Percentiles rank a stretch among this genome's conserved stretches.
Evolutionary conservation across 108 stramenopile species (phyloP).

Genomic region (Bacterosira constricta): DNA sequence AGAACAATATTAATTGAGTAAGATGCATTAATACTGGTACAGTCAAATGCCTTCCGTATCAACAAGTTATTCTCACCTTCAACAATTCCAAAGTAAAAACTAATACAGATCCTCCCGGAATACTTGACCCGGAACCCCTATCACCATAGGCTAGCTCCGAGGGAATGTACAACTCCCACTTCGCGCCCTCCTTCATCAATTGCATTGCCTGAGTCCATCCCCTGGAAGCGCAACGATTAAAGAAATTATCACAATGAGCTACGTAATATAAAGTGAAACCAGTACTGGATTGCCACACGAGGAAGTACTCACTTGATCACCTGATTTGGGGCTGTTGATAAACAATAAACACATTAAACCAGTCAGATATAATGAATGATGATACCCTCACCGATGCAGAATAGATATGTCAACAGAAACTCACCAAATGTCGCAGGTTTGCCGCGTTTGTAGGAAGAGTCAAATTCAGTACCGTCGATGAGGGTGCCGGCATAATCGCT

Average conservation of each 20-base stretch:
- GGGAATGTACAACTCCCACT: slow-evolving; percentile 97
- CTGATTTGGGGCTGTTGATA: slow-evolving; percentile 70
- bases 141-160: slow-evolving; percentile 83
- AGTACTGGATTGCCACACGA: too few relatives aligned
- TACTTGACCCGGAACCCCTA: slow-evolving; percentile 48
- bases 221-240: too few relatives aligned
- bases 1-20: background rate
- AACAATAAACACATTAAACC: too few relatives aligned
- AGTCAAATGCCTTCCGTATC: background rate
- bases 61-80: slow-evolving; percentile 23
- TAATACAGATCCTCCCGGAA: slow-evolving; percentile 64
- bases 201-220: slow-evolving; percentile 93
- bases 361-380: too few relatives aligned
- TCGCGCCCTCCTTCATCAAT: slow-evolving; percentile 96
- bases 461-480: slow-evolving; percentile 62
- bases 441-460: slow-evolving; percentile 60
- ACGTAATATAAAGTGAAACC: too few relatives aligned
- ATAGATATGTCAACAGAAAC: too few relatives aligned
- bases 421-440: slow-evolving; percentile 55
- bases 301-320: slow-evolving; percentile 41
- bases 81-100: slow-evolving; percentile 67
- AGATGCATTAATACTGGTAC: background rate
- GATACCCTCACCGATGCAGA: too few relatives aligned
- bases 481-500: slow-evolving; percentile 63
- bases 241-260: too few relatives aligned